Conservation (phyloP, 1,284 basidiomycete genomes). For the Puccinia sorghi region DNA sequence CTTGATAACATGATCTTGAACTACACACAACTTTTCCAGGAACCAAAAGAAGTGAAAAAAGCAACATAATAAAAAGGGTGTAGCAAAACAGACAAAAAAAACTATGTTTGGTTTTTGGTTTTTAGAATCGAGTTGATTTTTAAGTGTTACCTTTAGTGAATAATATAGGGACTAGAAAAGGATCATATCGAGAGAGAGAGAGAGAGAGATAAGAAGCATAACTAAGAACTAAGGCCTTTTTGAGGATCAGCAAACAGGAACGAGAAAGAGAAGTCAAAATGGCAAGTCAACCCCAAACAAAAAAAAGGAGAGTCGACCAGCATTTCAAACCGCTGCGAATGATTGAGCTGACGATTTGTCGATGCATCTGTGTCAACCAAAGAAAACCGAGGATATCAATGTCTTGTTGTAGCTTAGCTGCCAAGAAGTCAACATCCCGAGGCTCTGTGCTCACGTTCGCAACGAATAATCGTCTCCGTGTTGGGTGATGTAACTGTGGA, state of each 20-base stretch:
- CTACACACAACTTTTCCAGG: constrained; percentile 12
- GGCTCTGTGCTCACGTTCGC: constrained; percentile 25
- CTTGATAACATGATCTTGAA: no score
- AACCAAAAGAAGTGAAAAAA: neutral
- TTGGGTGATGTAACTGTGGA: constrained; percentile 39
- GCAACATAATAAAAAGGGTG: neutral
- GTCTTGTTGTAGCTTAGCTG: neutral
- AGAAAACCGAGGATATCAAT: neutral
- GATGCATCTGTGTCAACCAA: constrained; percentile 31
- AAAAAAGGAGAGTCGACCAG: neutral
- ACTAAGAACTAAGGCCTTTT: neutral
- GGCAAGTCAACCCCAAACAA: neutral
- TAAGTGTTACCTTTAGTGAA: neutral
- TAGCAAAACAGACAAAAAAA: neutral
- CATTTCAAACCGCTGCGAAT: constrained; percentile 46
- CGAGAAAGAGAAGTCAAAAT: neutral
- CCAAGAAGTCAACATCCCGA: neutral
- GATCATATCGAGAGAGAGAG: neutral
- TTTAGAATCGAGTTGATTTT: neutral
- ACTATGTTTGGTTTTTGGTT: neutral
- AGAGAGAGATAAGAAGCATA: neutral
- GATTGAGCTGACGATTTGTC: constrained; percentile 48
- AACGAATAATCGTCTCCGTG: constrained; percentile 45
- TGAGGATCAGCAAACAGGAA: neutral
- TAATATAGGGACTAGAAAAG: no score